Evolutionary conservation across 176 grass and related monocot species (phyloP).

Genomic region (Musa itinerans): DNA sequence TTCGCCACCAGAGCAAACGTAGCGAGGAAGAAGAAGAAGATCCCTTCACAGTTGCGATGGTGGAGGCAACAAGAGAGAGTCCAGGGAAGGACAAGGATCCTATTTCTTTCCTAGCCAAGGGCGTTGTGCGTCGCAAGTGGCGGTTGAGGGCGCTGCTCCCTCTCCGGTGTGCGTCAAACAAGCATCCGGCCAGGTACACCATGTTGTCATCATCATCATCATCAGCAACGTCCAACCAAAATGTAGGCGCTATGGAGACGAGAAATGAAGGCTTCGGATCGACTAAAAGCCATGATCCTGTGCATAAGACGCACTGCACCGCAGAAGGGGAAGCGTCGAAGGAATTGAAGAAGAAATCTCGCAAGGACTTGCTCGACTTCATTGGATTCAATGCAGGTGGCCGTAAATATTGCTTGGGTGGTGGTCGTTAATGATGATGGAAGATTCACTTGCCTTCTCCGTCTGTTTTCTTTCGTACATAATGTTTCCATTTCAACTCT

Average conservation of each 20-base stretch:
- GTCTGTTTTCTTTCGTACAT: no score
- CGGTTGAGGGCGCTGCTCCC: slow-evolving; percentile 63
- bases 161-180: slow-evolving; percentile 46
- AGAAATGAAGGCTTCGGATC: background rate
- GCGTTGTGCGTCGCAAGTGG: slow-evolving; percentile 49
- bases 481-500: no score
- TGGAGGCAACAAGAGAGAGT: slow-evolving; percentile 38
- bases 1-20: slow-evolving; percentile 24
- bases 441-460: no score
- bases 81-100: slow-evolving; percentile 22
- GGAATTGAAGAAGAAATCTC: background rate
- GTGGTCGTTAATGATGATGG: background rate
- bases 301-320: background rate
- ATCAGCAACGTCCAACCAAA: slow-evolving; percentile 6
- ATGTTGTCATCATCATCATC: background rate
- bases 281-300: slow-evolving; percentile 18
- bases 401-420: background rate
- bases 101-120: background rate
- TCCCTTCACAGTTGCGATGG: slow-evolving; percentile 65
- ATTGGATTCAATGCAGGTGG: slow-evolving; percentile 44
- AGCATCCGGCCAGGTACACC: slow-evolving; percentile 40
- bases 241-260: background rate
- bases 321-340: slow-evolving; percentile 8
- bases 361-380: slow-evolving; percentile 34
- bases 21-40: slow-evolving; percentile 32